Evolutionary conservation across 768 basidiomycete species (phyloP), one percentile per base, ranked within the genome.

Genomic region (Tricholoma bakamatsutake): DNA sequence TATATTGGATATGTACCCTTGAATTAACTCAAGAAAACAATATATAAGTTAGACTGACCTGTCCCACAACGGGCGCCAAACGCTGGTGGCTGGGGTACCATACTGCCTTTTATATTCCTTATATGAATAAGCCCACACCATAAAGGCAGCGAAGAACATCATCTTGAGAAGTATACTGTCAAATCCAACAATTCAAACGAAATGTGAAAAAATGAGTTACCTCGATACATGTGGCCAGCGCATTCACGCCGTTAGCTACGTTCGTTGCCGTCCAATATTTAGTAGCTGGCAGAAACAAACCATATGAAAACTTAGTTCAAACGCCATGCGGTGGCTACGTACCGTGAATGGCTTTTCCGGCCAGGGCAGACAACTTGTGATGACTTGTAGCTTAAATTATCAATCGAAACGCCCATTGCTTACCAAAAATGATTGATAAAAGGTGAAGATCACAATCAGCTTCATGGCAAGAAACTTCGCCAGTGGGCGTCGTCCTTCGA

Each of bases 391-490:
- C 42, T 18, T 21, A 10, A 30, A 40, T 28, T 43, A 11, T 11
- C 18, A 1, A 58, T 47, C 37, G 9, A 18, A 34, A 30, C 30
- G n/a, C 48, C 50, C 24, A 21, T 34, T 24, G 72, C 84, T 37
- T 64, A 87, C 84, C 50, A 89, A 67, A 63, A 91, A 86, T 1
- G 79, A 75, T 61, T 93, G 92, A 67, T 93, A 94, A 69, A 89
- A 93, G 0, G 90, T 92, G 66, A 88, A 83, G 80, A 91, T 83
- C 49, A 91, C 87, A 48, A 91, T 87, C 27, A 88, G 69, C 67
- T 94, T 94, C 73, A 94, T 93, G 2, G 82, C 71, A 54, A 93
- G 66, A 69, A 94, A 94, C 73, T 94, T 94, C 18, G 85, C 81
- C 28, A 93, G 70, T 27, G 93, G 93, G 24, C 84, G 77, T 13